Conservation (phyloP, 2,329 filamentous ascomycete species). For the Plectosphaerella plurivora region DNA sequence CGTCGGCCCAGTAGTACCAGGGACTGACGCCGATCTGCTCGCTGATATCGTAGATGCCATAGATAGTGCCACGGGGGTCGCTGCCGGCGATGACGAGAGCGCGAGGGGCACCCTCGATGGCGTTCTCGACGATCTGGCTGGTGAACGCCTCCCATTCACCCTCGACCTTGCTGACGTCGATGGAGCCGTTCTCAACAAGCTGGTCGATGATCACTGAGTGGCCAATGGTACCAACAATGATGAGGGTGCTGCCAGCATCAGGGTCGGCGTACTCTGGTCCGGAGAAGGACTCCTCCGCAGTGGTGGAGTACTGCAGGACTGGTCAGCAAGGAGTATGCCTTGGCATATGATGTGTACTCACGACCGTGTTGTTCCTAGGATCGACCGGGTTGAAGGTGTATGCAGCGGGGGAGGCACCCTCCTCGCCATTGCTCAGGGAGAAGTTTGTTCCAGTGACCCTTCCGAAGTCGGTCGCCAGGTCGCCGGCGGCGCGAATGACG, state of each 20-base stretch:
- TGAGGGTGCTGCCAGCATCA: slow-evolving; percentile 42
- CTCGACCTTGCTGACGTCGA: slow-evolving; percentile 52
- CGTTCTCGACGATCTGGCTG: slow-evolving; percentile 52
- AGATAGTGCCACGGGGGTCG: slow-evolving; percentile 63
- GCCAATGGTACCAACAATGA: slow-evolving; percentile 66
- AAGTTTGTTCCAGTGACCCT: slow-evolving; percentile 65
- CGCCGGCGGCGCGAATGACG: slow-evolving; percentile 62
- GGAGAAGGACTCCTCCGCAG: slow-evolving; percentile 33
- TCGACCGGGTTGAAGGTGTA: slow-evolving; percentile 40
- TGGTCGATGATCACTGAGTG: slow-evolving; percentile 58
- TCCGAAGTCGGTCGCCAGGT: slow-evolving; percentile 65
- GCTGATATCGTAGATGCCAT: slow-evolving; percentile 65
- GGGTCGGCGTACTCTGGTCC: slow-evolving; percentile 40
- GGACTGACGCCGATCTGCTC: slow-evolving; percentile 71
- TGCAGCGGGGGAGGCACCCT: slow-evolving; percentile 25
- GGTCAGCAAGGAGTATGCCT: background rate
- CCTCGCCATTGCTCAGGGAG: slow-evolving; percentile 47
- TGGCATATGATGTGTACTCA: slow-evolving; percentile 20
- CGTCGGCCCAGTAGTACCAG: slow-evolving; percentile 67
- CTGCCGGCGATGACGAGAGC: slow-evolving; percentile 66
- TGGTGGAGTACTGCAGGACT: slow-evolving; percentile 33
- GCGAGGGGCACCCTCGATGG: slow-evolving; percentile 48
- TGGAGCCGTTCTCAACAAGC: slow-evolving; percentile 48
- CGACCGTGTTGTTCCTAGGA: slow-evolving; percentile 41
- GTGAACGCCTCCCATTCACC: slow-evolving; percentile 69